Evolutionary conservation across 352 stramenopile genomes (phyloP).

Genomic region (Phytophthora tubulina): DNA sequence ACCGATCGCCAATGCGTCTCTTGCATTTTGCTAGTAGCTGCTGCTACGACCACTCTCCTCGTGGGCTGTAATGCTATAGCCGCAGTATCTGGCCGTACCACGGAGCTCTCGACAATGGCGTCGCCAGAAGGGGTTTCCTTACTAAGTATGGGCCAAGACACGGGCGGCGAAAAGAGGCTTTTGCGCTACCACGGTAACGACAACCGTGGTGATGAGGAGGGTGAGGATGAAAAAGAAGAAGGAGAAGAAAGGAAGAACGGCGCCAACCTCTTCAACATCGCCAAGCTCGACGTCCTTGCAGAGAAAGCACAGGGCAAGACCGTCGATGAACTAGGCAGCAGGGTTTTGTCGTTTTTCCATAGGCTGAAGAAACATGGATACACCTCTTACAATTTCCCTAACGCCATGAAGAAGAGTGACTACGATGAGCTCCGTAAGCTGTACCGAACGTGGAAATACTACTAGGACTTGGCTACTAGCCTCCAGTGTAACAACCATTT

Average conservation of each 20-base stretch:
- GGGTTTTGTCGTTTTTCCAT: no score
- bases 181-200: conserved; percentile 3
- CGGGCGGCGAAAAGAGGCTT: neutral
- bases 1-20: neutral
- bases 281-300: neutral
- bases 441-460: neutral
- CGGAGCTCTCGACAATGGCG: neutral
- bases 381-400: neutral
- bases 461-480: neutral
- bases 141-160: neutral
- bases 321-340: no score
- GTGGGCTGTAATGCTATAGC: neutral
- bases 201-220: neutral
- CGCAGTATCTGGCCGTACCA: neutral
- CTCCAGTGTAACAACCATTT: no score
- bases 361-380: neutral
- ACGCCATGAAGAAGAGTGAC: neutral
- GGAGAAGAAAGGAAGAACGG: neutral
- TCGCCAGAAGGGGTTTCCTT: neutral
- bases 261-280: neutral
- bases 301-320: neutral
- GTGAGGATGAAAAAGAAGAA: neutral
- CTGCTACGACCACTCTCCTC: no score
- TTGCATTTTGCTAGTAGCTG: neutral
- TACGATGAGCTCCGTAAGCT: neutral